Evolutionary conservation across 176 grass and related monocot genomes (phyloP).

Genomic region (Cymbopogon citratus): DNA sequence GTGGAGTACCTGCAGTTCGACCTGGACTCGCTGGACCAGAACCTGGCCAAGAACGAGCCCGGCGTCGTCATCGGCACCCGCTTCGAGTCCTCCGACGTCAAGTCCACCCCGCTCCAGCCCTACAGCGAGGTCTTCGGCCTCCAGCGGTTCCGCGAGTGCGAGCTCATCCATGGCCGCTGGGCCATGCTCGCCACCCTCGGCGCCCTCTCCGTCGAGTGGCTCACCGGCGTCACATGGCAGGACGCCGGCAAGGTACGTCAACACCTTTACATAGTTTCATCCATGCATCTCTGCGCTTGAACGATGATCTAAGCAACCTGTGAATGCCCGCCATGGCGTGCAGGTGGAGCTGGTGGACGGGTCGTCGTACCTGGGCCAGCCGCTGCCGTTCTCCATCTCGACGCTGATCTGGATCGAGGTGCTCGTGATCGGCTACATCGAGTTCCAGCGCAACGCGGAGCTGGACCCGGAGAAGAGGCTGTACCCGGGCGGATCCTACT

Average conservation of each 20-base stretch:
- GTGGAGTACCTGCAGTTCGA: conserved; percentile 98
- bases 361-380: conserved; percentile 90
- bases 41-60: conserved; percentile 71
- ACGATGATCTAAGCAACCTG: background rate
- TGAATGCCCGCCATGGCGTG: background rate
- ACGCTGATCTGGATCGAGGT: conserved; percentile 98
- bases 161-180: conserved; percentile 98
- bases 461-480: conserved; percentile 90
- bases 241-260: conserved; percentile 88
- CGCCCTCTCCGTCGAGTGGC: conserved; percentile 84
- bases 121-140: conserved; percentile 96
- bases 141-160: conserved; percentile 96
- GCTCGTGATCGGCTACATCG: conserved; percentile 92
- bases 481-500: conserved; percentile 82
- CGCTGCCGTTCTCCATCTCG: conserved; percentile 86
- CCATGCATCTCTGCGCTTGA: background rate
- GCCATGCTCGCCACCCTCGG: conserved; percentile 98
- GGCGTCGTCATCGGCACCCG: conserved; percentile 81
- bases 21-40: conserved; percentile 94
- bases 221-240: conserved; percentile 98
- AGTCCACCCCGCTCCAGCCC: conserved; percentile 83
- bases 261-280: background rate
- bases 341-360: conserved; percentile 92
- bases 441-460: conserved; percentile 99
- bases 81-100: conserved; percentile 65